Base-by-base conservation (phyloP, 2,329 filamentous ascomycete species). In the Cytospora mali region DNA sequence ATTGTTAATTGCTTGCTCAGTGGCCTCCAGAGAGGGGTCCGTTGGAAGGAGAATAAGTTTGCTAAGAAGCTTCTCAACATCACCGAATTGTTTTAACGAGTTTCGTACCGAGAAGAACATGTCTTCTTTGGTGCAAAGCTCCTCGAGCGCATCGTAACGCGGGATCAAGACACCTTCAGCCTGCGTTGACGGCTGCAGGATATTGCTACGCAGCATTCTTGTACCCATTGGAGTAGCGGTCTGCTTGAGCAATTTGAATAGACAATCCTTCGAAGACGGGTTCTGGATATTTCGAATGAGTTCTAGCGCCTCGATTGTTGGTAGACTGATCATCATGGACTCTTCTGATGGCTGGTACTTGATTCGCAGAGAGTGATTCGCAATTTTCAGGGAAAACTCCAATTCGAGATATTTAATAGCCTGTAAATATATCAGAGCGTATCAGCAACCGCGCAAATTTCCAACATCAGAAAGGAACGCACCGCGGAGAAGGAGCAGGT, bases 251-350 rank as follows among this genome's bases (percentile, higher is more conserved):
- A 98, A 75, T 0, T 93, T 93, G 66, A 93, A 94, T 0, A 99
- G 79, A 67, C 89, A 94, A 46, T 94, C 86, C 66, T 88, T 91
- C 0, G 93, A 96, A 68, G 90, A 93, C 0, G 87, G 71, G 68
- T 89, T 88, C 14, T 91, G 88, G 0, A 93, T 72, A 68, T 97
- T 99, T 70, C 97, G 92, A 28, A 98, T 90, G 6, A 99, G 82
- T 73, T 99, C 95, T 3, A 99, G 80, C 0, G 92, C 92, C 42
- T 88, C 84, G 29, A 97, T 92, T 0, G 93, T 96, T 0, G 92
- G 89, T 2, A 95, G 82, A 70, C 97, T 94, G 69, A 98, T 96
- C 85, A 96, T 92, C 93, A 98, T 97, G 0, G 92, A 91, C 27
- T 94, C 91, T 71, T 96, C 91, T 0, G 92, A 93, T 1, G 93